Evolutionary conservation across 345 rosid genomes (phyloP).

Genomic region (Eucalyptus regnans): DNA sequence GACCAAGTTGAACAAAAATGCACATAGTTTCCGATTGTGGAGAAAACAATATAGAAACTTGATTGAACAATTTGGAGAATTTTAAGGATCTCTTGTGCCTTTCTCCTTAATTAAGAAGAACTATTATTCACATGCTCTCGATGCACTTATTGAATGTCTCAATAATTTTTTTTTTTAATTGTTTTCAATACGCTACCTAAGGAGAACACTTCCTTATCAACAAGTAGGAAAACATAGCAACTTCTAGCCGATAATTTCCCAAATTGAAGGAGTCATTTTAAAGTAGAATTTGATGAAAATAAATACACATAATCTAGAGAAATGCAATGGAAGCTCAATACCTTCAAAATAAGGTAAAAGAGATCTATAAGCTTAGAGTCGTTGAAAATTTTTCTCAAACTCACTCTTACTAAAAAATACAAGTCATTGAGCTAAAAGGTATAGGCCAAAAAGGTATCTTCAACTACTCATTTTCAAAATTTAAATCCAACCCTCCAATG

Average conservation of each 20-base stretch:
- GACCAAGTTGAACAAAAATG: background rate
- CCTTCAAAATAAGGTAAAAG: background rate
- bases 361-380: background rate
- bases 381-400: fast-evolving
- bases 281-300: background rate
- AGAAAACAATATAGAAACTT: background rate
- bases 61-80: background rate
- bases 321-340: no score
- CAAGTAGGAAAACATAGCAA: background rate
- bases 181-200: background rate
- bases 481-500: background rate
- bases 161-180: no score
- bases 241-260: background rate
- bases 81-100: background rate
- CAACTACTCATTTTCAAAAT: background rate
- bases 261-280: background rate
- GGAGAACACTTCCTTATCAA: background rate
- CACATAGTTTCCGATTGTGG: background rate
- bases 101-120: background rate
- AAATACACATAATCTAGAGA: no score
- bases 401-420: background rate
- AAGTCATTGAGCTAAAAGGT: background rate
- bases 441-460: background rate
- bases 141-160: background rate
- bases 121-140: background rate